Percentiles rank a stretch among this genome's conserved stretches.
These are phyloP conservation scores for Dissophora ornata DNA, from an alignment of 192 early-diverging fungal species.

Conservation along the genomic window DNA sequence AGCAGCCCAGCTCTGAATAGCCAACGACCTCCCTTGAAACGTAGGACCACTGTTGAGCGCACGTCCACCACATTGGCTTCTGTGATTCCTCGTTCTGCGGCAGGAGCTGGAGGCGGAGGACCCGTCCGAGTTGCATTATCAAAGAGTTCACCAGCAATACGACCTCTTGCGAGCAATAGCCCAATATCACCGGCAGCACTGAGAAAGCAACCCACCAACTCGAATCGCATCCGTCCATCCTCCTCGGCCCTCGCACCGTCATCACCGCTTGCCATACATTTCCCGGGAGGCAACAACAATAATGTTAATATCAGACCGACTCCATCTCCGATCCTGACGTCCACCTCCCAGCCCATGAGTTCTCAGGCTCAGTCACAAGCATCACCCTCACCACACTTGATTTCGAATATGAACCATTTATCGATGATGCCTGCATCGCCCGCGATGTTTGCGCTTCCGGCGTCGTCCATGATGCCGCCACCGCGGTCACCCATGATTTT, in stretches of 20 bases:
- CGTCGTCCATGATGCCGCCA: slow-evolving; percentile 42
- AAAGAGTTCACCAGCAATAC: slow-evolving; percentile 28
- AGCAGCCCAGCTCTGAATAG: slow-evolving; percentile 13
- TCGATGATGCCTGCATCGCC: slow-evolving; percentile 41
- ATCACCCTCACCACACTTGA: slow-evolving; percentile 33
- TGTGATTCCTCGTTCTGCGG: no score
- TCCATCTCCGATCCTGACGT: slow-evolving; percentile 30
- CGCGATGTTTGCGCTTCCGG: slow-evolving; percentile 33
- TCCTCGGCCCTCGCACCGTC: neutral
- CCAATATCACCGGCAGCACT: neutral
- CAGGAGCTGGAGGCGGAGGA: neutral
- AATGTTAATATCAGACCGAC: slow-evolving; percentile 9
- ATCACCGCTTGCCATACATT: slow-evolving; percentile 19
- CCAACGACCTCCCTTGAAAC: slow-evolving; percentile 37
- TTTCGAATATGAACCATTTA: slow-evolving; percentile 36
- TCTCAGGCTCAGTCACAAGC: slow-evolving; percentile 14
- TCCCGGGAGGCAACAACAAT: neutral
- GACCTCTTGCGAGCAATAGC: slow-evolving; percentile 7
- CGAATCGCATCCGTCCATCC: slow-evolving; percentile 3
- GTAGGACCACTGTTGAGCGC: slow-evolving; percentile 32
- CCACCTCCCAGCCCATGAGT: slow-evolving; percentile 9
- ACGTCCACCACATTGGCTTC: neutral
- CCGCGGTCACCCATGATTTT: slow-evolving; percentile 34
- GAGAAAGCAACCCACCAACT: slow-evolving; percentile 12
- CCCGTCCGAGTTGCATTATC: slow-evolving; percentile 11